Base-by-base conservation (phyloP, 2,329 filamentous ascomycete species). In the Aspergillus pseudoglaucus region DNA sequence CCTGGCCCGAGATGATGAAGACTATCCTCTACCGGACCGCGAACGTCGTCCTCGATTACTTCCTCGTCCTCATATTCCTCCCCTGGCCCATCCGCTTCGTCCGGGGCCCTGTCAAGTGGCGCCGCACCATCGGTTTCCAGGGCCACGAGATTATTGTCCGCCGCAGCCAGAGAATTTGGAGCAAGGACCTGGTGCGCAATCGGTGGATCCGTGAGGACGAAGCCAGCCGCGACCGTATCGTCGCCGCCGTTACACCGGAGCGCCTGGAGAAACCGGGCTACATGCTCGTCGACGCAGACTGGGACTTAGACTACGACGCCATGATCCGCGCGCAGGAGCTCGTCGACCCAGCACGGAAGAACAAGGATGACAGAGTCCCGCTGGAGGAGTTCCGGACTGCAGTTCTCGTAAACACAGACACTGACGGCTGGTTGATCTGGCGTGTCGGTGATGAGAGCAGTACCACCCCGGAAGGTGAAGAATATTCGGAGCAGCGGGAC, bases 261-360 rank as follows among this genome's bases (percentile, higher is more conserved):
- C 75, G 83, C 45, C 74, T 91, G 59, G 74, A 78, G 57, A 95
- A 94, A 77, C 95, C 90, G 25, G 90, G 89, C 17, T 95, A 94
- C 63, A 70, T 94, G 53, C 83, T 93, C 56, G 87, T 95, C 76
- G 87, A 90, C 63, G 80, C 78, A 52, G 80, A 89, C 52, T 97
- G 89, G 85, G 87, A 95, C 66, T 73, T 96, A 51, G 90, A 95
- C 65, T 96, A 90, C 78, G 76, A 77, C 42, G 78, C 79, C 17
- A 96, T 96, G 88, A 73, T 89, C 10, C 71, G 78, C 52, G 88
- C 88, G 3, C 85, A 88, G 41, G 71, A 72, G 30, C 67, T 94
- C 55, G 78, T 90, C 1, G 84, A 88, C 38, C 51, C 49, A 7
- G 62, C 53, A 5, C 52, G 53, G 10, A 62, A 62, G 44, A 39